Percentiles rank a stretch among this genome's conserved stretches.
These are phyloP conservation scores for Pilobolus umbonatus DNA, from an alignment of 192 early-diverging fungal species.

Conservation along the genomic window DNA sequence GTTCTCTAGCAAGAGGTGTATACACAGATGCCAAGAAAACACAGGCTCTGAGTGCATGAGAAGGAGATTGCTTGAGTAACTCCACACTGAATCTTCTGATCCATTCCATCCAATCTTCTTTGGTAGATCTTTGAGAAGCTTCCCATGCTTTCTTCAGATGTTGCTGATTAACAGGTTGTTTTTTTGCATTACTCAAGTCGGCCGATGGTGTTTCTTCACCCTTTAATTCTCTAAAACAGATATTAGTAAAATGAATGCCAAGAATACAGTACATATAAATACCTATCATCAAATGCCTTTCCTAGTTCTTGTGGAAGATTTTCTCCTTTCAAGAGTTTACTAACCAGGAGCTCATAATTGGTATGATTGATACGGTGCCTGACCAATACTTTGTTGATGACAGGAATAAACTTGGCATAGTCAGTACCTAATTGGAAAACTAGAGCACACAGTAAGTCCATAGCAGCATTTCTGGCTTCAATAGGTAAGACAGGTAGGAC, in stretches of 20 bases:
- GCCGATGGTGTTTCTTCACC: constrained; percentile 53
- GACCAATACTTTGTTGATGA: constrained; percentile 72
- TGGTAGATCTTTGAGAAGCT: constrained; percentile 78
- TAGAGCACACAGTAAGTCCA: constrained; percentile 80
- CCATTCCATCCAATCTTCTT: constrained; percentile 96
- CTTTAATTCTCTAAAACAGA: constrained; percentile 27
- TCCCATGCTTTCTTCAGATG: constrained; percentile 86
- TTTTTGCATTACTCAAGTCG: constrained; percentile 53
- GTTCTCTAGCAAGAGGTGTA: constrained; percentile 72
- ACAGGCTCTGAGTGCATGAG: constrained; percentile 89
- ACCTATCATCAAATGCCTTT: constrained; percentile 43
- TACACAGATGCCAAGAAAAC: constrained; percentile 77
- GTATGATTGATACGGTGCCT: constrained; percentile 60
- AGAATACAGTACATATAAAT: constrained; percentile 1
- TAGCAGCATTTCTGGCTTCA: constrained; percentile 58
- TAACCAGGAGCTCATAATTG: constrained; percentile 72
- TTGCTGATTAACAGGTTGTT: constrained; percentile 81
- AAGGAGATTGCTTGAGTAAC: constrained; percentile 94
- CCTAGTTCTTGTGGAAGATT: constrained; percentile 64
- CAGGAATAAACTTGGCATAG: constrained; percentile 84
- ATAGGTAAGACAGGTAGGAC: constrained; percentile 51
- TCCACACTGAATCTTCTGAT: constrained; percentile 85
- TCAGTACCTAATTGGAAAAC: constrained; percentile 81
- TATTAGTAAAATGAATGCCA: background rate
- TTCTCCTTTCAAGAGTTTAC: constrained; percentile 71